Conservation (phyloP, 1,139 yeast species). For the Candida tunisiensis region DNA sequence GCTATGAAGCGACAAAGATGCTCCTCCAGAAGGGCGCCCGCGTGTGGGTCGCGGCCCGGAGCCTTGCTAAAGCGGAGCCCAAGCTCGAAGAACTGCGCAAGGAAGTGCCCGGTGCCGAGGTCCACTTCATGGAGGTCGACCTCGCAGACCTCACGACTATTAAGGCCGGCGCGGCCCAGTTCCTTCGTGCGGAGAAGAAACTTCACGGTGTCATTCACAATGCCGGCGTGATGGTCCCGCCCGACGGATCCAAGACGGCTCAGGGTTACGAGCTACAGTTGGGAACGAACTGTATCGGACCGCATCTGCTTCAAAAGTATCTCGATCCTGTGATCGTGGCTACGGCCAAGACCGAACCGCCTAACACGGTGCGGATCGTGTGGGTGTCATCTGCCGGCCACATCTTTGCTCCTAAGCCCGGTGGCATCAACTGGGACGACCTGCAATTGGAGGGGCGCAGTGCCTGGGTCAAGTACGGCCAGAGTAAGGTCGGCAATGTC, state of each 20-base stretch:
- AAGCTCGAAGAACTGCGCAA: constrained; percentile 6
- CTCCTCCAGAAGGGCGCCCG: constrained; percentile 12
- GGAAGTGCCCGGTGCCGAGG: constrained; percentile 7
- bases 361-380: constrained; percentile 33
- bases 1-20: constrained; percentile 9
- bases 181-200: constrained; percentile 15
- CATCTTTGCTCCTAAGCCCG: constrained; percentile 7
- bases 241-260: constrained; percentile 19
- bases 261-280: constrained; percentile 32
- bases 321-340: constrained; percentile 26
- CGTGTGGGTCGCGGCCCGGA: constrained; percentile 13
- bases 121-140: constrained; percentile 17
- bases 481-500: constrained; percentile 14
- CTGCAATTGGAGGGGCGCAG: too few relatives aligned
- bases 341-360: constrained; percentile 16
- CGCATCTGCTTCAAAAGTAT: constrained; percentile 28
- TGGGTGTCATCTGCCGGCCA: constrained; percentile 59
- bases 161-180: constrained; percentile 23
- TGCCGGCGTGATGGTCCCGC: constrained; percentile 35
- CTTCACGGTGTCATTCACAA: constrained; percentile 31
- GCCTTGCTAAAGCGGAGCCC: constrained; percentile 6
- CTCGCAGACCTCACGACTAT: constrained; percentile 27
- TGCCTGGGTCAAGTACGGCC: constrained; percentile 13
- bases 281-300: constrained; percentile 34
- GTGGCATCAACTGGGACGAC: constrained; percentile 13